Conservation (phyloP, 2,329 filamentous ascomycete genomes). For the Apiospora aurea region DNA sequence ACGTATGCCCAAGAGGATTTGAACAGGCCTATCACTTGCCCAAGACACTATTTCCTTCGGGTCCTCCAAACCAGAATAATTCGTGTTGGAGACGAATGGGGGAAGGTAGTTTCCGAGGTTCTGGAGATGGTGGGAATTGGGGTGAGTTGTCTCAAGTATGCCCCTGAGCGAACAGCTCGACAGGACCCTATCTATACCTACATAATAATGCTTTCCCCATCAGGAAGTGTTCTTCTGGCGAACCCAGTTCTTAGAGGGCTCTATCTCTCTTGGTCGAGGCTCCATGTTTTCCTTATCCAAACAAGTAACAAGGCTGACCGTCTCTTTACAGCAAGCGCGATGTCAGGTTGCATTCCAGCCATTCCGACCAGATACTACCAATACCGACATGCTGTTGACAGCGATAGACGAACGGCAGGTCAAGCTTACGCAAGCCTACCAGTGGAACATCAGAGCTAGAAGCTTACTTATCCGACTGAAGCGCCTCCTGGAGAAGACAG, state of each 20-base stretch:
- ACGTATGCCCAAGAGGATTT: neutral
- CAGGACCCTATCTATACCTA: too few species aligned
- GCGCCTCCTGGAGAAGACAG: neutral
- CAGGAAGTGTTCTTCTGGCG: too few species aligned
- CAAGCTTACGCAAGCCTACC: neutral
- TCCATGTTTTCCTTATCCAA: too few species aligned
- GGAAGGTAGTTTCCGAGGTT: neutral
- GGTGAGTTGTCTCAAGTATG: neutral
- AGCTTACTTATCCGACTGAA: neutral
- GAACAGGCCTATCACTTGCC: neutral
- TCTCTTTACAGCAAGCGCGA: neutral
- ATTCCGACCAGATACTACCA: neutral
- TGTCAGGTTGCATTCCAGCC: neutral
- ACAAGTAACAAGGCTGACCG: too few species aligned
- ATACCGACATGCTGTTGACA: neutral
- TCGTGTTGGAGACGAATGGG: neutral
- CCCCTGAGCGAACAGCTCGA: too few species aligned
- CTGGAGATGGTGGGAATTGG: neutral
- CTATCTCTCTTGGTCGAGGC: too few species aligned
- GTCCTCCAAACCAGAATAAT: neutral
- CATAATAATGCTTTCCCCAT: too few species aligned
- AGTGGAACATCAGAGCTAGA: neutral
- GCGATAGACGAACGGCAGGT: neutral
- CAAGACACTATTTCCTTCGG: neutral
- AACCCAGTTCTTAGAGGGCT: too few species aligned